These are phyloP conservation scores for Alloascoidea hylecoeti DNA, from an alignment of 805 yeast species.

Conservation along the genomic window DNA sequence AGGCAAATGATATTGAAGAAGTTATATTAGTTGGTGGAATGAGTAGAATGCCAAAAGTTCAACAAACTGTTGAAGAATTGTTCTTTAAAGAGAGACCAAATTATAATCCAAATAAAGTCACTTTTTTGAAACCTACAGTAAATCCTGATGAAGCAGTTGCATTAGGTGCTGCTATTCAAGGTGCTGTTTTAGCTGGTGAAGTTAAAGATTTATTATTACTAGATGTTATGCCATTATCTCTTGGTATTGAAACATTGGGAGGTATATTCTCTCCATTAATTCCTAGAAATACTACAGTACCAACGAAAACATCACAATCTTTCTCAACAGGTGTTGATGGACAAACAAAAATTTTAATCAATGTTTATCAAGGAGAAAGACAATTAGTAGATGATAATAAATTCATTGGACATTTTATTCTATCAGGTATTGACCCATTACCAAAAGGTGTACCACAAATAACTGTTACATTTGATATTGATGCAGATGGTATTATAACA, in stretches of 20 bases:
- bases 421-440: conserved; percentile 90
- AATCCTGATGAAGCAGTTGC: conserved; percentile 95
- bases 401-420: conserved; percentile 91
- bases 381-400: conserved; percentile 96
- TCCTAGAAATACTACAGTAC: conserved; percentile 90
- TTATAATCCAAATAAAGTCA: too few relatives aligned
- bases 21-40: conserved; percentile 83
- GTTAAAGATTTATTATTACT: conserved; percentile 82
- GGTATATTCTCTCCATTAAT: conserved; percentile 92
- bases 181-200: conserved; percentile 92
- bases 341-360: conserved; percentile 91
- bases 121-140: too few relatives aligned
- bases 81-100: conserved; percentile 80
- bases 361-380: conserved; percentile 99
- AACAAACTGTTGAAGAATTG: conserved; percentile 58
- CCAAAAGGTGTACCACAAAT: conserved; percentile 93
- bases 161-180: conserved; percentile 96
- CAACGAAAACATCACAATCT: conserved; percentile 92
- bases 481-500: conserved; percentile 95
- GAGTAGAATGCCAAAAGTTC: conserved; percentile 86
- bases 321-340: conserved; percentile 95
- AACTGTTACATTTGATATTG: conserved; percentile 91
- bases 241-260: conserved; percentile 96
- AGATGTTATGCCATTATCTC: conserved; percentile 81
- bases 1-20: conserved; percentile 56